Conservation (phyloP, 2,329 filamentous ascomycete species). For the Hypoxylon sp. region DNA sequence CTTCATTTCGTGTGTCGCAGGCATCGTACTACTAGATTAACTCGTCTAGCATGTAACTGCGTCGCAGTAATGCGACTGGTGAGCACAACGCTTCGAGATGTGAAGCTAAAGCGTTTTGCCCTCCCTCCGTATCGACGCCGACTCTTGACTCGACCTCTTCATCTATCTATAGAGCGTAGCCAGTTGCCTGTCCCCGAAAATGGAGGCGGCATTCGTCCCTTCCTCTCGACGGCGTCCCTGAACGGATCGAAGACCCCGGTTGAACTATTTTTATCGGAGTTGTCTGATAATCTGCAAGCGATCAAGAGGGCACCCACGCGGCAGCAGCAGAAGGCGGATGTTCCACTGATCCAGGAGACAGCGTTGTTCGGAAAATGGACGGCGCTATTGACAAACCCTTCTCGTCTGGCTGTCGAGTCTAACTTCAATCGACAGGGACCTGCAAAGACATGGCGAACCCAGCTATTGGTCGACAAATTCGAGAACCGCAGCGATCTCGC, state of each 20-base stretch:
- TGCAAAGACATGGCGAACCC: conserved; percentile 39
- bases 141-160: conserved; percentile 27
- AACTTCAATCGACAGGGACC: conserved; percentile 48
- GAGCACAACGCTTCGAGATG: conserved; percentile 48
- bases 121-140: conserved; percentile 31
- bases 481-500: conserved; percentile 47
- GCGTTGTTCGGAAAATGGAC: conserved; percentile 46
- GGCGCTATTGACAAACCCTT: conserved; percentile 42
- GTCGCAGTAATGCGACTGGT: conserved; percentile 52
- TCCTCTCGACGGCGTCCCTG: conserved; percentile 33
- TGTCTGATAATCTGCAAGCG: conserved; percentile 15
- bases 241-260: conserved; percentile 28
- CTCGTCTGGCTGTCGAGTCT: conserved; percentile 48
- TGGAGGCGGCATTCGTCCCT: conserved; percentile 18
- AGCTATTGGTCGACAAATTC: conserved; percentile 46
- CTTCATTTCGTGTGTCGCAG: not conserved
- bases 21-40: conserved; percentile 5
- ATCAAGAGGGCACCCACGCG: conserved; percentile 14
- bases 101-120: conserved; percentile 46
- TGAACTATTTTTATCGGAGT: conserved; percentile 34
- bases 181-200: not conserved
- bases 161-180: conserved; percentile 5
- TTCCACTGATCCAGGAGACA: conserved; percentile 39
- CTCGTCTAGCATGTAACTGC: conserved; percentile 44
- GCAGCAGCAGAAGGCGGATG: conserved; percentile 19